Percentiles rank a stretch among this genome's conserved stretches.
Conservation (phyloP, 352 stramenopile species). For the Lagenidium giganteum region DNA sequence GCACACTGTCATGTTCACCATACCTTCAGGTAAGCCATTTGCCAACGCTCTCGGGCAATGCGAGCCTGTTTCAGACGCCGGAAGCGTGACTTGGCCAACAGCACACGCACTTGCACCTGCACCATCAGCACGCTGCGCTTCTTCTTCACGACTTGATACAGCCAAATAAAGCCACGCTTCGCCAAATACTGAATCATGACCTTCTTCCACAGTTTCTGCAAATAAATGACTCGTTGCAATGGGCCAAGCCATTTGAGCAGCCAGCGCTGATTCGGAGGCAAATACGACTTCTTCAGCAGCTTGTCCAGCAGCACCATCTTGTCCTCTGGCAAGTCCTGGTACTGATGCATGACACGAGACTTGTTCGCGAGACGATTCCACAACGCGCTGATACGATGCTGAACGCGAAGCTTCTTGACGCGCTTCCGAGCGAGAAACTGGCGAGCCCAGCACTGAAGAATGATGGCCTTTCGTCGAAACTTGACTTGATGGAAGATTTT, state of each 20-base stretch:
- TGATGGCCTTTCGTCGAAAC: slow-evolving; percentile 61
- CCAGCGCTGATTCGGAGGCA: slow-evolving; percentile 63
- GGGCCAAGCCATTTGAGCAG: slow-evolving; percentile 83
- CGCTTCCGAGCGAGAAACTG: slow-evolving; percentile 71
- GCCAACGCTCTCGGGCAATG: slow-evolving; percentile 65
- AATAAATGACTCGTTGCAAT: slow-evolving; percentile 75
- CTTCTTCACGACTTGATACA: slow-evolving; percentile 55
- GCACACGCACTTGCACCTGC: slow-evolving; percentile 54
- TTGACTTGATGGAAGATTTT: slow-evolving; percentile 65
- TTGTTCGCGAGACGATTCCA: slow-evolving; percentile 66
- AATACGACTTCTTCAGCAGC: slow-evolving; percentile 57
- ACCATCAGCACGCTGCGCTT: slow-evolving; percentile 62
- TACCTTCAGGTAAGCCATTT: slow-evolving; percentile 58
- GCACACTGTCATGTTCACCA: too few relatives aligned
- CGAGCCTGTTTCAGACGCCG: slow-evolving; percentile 56
- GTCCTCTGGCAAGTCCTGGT: slow-evolving; percentile 73
- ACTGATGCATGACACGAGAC: slow-evolving; percentile 69
- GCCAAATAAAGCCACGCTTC: slow-evolving; percentile 78
- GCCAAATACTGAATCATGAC: slow-evolving; percentile 63
- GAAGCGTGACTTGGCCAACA: slow-evolving; percentile 67
- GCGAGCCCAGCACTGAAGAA: slow-evolving; percentile 77
- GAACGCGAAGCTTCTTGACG: slow-evolving; percentile 47
- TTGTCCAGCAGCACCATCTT: slow-evolving; percentile 82
- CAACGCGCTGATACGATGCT: slow-evolving; percentile 51
- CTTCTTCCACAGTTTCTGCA: slow-evolving; percentile 85